Percentiles rank a stretch among this genome's conserved stretches.
These are phyloP conservation scores for Schizophyllum commune DNA, from an alignment of 1,284 basidiomycete species.

Conservation along the genomic window DNA sequence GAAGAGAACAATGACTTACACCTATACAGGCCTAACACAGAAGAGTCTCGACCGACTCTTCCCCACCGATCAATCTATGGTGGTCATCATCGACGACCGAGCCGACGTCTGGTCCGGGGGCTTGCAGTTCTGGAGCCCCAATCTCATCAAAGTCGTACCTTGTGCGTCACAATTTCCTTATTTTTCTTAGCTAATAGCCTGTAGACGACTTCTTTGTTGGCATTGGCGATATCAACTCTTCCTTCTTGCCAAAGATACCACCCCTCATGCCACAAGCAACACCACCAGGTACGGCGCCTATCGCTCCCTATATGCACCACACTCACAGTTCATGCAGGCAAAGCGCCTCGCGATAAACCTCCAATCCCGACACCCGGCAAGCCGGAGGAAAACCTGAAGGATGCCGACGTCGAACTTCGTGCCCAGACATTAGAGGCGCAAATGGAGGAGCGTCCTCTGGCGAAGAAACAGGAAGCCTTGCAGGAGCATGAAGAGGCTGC, in stretches of 20 bases:
- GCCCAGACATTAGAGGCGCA: constrained; percentile 70
- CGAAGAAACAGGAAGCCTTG: constrained; percentile 80
- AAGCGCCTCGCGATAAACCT: constrained; percentile 5
- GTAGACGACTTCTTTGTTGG: constrained; percentile 96
- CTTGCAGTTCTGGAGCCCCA: constrained; percentile 72
- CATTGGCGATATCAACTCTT: constrained; percentile 97
- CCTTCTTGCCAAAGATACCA: constrained; percentile 78
- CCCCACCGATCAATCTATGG: constrained; percentile 97
- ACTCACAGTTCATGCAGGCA: background rate
- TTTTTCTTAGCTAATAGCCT: constrained; percentile 5
- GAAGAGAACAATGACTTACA: background rate
- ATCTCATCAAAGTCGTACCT: constrained; percentile 93
- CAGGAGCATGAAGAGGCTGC: constrained; percentile 28
- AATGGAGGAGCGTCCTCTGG: constrained; percentile 79
- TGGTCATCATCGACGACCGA: constrained; percentile 97
- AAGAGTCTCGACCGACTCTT: constrained; percentile 91
- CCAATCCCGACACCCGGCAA: constrained; percentile 10
- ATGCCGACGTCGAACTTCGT: constrained; percentile 8
- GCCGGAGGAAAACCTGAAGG: constrained; percentile 8
- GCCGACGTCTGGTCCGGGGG: constrained; percentile 79
- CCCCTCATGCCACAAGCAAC: constrained; percentile 34
- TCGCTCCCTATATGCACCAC: constrained; percentile 11
- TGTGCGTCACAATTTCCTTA: constrained; percentile 48
- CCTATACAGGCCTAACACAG: constrained; percentile 63
- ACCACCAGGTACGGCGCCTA: constrained; percentile 17